phyloP scores from a whole-genome alignment of 108 stramenopile species.

The Cyclostephanos tholiformis region DNA sequence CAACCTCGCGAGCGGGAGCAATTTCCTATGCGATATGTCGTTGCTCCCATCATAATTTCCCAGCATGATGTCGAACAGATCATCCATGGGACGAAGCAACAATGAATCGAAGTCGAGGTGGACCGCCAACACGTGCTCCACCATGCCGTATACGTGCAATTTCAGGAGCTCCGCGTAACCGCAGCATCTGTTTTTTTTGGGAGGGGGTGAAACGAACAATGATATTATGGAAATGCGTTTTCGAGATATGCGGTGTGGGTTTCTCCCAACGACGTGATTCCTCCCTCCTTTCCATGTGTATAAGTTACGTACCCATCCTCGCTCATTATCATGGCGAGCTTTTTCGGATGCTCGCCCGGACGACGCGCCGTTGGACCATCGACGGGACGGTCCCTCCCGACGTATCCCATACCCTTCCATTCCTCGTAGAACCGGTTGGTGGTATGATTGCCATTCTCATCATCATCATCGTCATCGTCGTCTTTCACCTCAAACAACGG shows the following conservation, averaged over 20 bases:
- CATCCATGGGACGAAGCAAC: constrained; percentile 55
- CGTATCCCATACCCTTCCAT: constrained; percentile 26
- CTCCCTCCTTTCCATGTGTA: too few species aligned
- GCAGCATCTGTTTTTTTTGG: constrained; percentile 73
- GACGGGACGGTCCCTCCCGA: constrained; percentile 25
- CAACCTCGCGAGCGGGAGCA: constrained; percentile 15
- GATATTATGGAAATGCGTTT: too few species aligned
- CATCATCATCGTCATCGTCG: constrained; percentile 3
- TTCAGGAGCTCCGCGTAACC: constrained; percentile 75
- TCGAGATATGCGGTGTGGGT: too few species aligned
- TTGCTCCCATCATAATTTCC: constrained; percentile 6
- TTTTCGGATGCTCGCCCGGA: constrained; percentile 24
- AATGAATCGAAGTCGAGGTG: constrained; percentile 62
- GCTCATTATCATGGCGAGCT: constrained; percentile 20
- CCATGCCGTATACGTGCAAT: constrained; percentile 69
- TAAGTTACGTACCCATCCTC: constrained; percentile 54
- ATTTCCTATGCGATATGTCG: neutral
- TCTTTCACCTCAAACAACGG: constrained; percentile 35
- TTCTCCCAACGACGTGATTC: too few species aligned
- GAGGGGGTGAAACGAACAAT: too few species aligned
- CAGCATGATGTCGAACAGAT: constrained; percentile 60
- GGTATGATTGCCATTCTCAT: too few species aligned
- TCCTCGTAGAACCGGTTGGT: constrained; percentile 20
- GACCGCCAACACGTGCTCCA: constrained; percentile 54
- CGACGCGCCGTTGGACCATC: constrained; percentile 24